Conservation (phyloP, 441 rosid genomes). For the Gossypium lobatum region DNA sequence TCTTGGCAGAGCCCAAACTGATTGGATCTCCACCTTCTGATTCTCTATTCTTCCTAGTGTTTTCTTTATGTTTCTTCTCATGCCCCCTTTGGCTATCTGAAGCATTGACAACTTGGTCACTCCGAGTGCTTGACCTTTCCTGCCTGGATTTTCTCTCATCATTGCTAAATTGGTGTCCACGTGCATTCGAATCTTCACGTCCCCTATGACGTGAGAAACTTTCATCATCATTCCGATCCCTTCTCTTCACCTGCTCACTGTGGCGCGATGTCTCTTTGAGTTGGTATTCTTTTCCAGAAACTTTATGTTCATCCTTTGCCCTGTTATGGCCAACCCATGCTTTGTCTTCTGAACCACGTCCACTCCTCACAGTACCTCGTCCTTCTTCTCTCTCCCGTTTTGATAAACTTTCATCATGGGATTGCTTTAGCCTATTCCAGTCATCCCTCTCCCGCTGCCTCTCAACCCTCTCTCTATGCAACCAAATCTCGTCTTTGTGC, state of each 20-base stretch:
- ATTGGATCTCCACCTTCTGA: conserved; percentile 53
- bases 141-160: conserved; percentile 78
- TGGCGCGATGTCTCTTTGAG: conserved; percentile 57
- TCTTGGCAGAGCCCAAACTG: conserved; percentile 41
- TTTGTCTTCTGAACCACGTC: conserved; percentile 73
- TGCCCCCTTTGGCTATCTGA: conserved; percentile 56
- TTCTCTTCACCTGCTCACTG: conserved; percentile 65
- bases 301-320: conserved; percentile 61
- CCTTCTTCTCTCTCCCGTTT: conserved; percentile 69
- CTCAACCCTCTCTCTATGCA: conserved; percentile 71
- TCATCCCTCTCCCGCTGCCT: conserved; percentile 74
- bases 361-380: conserved; percentile 45
- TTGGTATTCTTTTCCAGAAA: conserved; percentile 60
- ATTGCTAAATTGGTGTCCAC: conserved; percentile 38
- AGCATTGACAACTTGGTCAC: conserved; percentile 42
- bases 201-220: conserved; percentile 53
- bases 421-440: conserved; percentile 47
- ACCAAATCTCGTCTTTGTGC: conserved; percentile 72
- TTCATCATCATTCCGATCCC: conserved; percentile 68
- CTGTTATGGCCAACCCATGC: conserved; percentile 47
- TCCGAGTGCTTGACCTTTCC: conserved; percentile 57
- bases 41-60: conserved; percentile 61
- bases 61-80: conserved; percentile 71
- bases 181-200: conserved; percentile 54
- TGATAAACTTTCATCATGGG: conserved; percentile 52